Conservation (phyloP, 2,329 filamentous ascomycete genomes). For the Stenocarpella maydis region DNA sequence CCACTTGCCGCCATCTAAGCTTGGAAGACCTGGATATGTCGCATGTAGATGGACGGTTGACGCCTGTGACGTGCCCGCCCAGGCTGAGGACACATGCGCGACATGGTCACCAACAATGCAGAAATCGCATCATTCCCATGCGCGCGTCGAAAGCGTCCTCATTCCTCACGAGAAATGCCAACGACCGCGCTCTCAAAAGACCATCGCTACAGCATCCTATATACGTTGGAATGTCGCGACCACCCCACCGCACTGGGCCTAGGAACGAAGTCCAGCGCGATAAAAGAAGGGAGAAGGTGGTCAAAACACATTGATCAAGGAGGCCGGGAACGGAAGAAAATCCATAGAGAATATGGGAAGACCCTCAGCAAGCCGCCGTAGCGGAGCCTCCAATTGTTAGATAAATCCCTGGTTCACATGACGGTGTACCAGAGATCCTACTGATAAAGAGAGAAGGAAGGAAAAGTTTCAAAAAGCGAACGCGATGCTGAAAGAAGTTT, state of each 20-base stretch:
- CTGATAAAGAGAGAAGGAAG: conserved; percentile 52
- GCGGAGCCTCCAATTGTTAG: conserved; percentile 57
- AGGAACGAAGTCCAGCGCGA: conserved; percentile 51
- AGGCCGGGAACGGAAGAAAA: conserved; percentile 65
- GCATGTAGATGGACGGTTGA: neutral
- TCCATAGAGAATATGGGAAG: conserved; percentile 55
- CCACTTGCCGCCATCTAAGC: neutral
- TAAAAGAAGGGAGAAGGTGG: conserved; percentile 52
- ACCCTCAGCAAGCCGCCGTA: conserved; percentile 63
- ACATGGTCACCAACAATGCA: neutral
- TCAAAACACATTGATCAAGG: conserved; percentile 54
- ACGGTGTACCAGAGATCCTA: conserved; percentile 57
- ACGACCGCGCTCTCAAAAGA: neutral
- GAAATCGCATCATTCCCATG: neutral
- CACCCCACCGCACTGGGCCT: conserved; percentile 62
- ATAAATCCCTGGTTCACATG: conserved; percentile 56
- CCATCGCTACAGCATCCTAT: neutral
- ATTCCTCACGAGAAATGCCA: neutral
- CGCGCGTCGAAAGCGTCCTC: neutral
- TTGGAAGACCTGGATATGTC: too few relatives aligned
- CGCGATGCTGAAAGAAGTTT: conserved; percentile 15
- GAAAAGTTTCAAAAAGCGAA: conserved; percentile 33
- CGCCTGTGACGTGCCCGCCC: too few relatives aligned
- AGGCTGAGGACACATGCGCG: neutral
- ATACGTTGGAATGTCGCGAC: conserved; percentile 51